These are phyloP conservation scores for Albugo laibachii DNA, from an alignment of 352 stramenopile genomes.

Conservation along the genomic window DNA sequence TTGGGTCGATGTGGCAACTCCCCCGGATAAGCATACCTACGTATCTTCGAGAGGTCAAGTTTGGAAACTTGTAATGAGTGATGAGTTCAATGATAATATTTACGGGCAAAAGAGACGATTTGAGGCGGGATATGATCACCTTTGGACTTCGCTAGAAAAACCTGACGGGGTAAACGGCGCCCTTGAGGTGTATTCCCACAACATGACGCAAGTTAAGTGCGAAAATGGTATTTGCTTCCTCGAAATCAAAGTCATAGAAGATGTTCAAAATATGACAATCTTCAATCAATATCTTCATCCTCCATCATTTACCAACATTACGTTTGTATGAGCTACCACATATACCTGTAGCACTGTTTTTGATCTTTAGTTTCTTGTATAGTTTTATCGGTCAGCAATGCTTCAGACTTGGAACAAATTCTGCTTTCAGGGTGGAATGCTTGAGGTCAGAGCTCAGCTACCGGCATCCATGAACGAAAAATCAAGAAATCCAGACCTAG, in stretches of 20 bases:
- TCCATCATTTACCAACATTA: constrained; percentile 21
- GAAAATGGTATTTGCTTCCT: constrained; percentile 43
- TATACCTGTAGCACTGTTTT: background rate
- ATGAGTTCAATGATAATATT: constrained; percentile 28
- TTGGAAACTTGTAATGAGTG: constrained; percentile 56
- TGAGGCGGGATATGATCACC: constrained; percentile 81
- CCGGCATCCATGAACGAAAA: constrained; percentile 51
- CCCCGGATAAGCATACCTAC: constrained; percentile 18
- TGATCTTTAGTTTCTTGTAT: background rate
- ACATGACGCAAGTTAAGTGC: constrained; percentile 41
- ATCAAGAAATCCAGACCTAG: constrained; percentile 21
- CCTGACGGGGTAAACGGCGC: constrained; percentile 52
- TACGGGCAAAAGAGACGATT: constrained; percentile 49
- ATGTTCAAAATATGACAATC: constrained; percentile 19
- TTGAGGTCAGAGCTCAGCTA: constrained; percentile 78
- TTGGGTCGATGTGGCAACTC: constrained; percentile 45
- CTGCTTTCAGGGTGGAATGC: constrained; percentile 82
- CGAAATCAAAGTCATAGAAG: constrained; percentile 25
- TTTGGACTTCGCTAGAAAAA: constrained; percentile 80
- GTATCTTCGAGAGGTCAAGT: constrained; percentile 24
- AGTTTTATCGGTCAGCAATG: constrained; percentile 48
- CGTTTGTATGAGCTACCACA: constrained; percentile 8
- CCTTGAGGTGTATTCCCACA: constrained; percentile 45
- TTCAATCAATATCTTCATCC: constrained; percentile 46
- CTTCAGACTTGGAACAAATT: constrained; percentile 87